Evolutionary conservation across 140 eudicot genomes (phyloP).

Genomic region (Senecio squalidus): DNA sequence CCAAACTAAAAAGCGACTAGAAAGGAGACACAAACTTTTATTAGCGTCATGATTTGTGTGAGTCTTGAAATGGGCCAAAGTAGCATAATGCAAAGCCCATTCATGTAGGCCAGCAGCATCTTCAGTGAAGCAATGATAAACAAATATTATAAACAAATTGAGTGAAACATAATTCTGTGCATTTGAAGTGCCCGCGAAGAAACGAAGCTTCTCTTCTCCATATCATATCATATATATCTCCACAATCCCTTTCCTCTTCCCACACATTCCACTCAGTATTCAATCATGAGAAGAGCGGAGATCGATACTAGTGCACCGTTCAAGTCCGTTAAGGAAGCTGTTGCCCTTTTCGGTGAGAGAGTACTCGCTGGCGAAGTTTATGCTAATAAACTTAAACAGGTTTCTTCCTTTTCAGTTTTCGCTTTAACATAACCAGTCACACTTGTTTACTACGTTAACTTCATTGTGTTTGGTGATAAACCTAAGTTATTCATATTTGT

Average conservation of each 20-base stretch:
- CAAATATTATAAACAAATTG: not conserved
- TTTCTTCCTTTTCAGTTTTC: conserved; percentile 2
- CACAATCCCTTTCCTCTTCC: conserved; percentile 2
- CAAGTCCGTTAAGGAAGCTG: conserved; percentile 91
- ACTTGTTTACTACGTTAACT: no score
- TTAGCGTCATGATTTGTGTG: conserved; percentile 1
- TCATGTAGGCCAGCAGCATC: not conserved
- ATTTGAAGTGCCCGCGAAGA: conserved; percentile 87
- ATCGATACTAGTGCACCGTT: conserved; percentile 84
- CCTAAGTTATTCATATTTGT: no score
- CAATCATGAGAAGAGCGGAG: conserved; percentile 49
- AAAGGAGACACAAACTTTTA: no score
- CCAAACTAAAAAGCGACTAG: no score
- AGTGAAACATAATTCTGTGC: conserved; percentile 12
- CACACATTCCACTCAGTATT: not conserved
- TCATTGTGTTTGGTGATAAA: no score
- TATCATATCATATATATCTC: not conserved
- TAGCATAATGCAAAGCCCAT: not conserved
- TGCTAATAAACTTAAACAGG: conserved; percentile 60
- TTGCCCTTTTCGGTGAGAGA: conserved; percentile 65
- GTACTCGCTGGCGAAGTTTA: conserved; percentile 67
- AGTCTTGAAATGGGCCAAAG: not conserved
- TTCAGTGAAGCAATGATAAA: not conserved
- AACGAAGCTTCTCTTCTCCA: conserved; percentile 54
- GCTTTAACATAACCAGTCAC: no score